Conservation (phyloP, 352 stramenopile species). For the Sclerospora graminicola region DNA sequence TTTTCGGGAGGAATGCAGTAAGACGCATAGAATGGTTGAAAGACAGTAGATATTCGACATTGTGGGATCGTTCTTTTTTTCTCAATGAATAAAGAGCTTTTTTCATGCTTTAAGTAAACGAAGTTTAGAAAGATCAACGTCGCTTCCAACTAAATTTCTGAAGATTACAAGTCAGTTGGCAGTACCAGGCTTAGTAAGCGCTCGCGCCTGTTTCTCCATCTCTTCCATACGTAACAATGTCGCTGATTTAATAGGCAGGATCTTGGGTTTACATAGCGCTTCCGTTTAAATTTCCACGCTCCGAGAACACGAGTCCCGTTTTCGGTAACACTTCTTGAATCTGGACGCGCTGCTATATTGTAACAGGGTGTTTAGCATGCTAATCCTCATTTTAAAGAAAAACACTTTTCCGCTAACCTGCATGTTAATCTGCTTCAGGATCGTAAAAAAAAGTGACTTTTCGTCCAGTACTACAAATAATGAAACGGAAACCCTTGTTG, state of each 20-base stretch:
- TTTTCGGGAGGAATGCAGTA: constrained; percentile 72
- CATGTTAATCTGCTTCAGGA: too few relatives aligned
- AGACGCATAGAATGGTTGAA: neutral
- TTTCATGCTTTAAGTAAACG: neutral
- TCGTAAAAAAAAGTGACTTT: too few relatives aligned
- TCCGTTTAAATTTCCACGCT: constrained; percentile 77
- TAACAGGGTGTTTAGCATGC: too few relatives aligned
- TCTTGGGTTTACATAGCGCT: constrained; percentile 86
- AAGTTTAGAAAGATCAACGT: too few relatives aligned
- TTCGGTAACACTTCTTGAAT: constrained; percentile 82
- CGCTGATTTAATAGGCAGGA: constrained; percentile 84
- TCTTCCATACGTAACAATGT: constrained; percentile 80
- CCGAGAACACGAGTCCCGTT: constrained; percentile 83
- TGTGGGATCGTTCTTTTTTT: neutral
- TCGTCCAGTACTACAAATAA: too few relatives aligned
- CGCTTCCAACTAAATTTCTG: too few relatives aligned
- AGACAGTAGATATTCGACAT: neutral
- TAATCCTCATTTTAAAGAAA: too few relatives aligned
- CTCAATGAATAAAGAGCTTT: too few relatives aligned
- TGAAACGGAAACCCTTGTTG: too few relatives aligned
- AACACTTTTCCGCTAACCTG: too few relatives aligned
- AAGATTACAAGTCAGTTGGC: too few relatives aligned
- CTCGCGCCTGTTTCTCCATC: constrained; percentile 60
- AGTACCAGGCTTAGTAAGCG: constrained; percentile 17
- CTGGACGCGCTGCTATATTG: too few relatives aligned